Evolutionary conservation across 208 protist species (phyloP).

Genomic region (Trypanosoma conorhini): DNA sequence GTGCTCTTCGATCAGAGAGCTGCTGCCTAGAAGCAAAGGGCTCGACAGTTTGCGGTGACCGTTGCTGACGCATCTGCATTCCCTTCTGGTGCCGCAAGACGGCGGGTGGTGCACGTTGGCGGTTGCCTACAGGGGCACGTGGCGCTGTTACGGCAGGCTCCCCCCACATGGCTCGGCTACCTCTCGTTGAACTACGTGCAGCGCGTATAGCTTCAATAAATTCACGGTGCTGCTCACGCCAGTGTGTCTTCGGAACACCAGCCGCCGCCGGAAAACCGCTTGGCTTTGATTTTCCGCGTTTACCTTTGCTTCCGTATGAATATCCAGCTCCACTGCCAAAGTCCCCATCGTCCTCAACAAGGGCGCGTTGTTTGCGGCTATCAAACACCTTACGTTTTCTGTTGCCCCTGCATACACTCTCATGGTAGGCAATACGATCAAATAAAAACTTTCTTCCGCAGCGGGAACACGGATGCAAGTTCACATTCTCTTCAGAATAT

Average conservation of each 20-base stretch:
- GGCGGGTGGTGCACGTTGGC: constrained; percentile 44
- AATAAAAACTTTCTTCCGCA: constrained; percentile 88
- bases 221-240: constrained; percentile 89
- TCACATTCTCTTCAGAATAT: constrained; percentile 41
- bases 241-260: constrained; percentile 51
- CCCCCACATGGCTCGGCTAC: constrained; percentile 60
- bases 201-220: constrained; percentile 81
- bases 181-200: constrained; percentile 8
- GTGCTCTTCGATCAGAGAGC: not conserved
- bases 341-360: constrained; percentile 35
- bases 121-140: constrained; percentile 6
- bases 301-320: constrained; percentile 13
- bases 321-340: constrained; percentile 30
- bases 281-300: constrained; percentile 14
- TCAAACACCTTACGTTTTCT: constrained; percentile 78
- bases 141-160: constrained; percentile 8
- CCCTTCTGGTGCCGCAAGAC: constrained; percentile 68
- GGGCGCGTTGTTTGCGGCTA: constrained; percentile 69
- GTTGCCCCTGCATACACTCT: constrained; percentile 85
- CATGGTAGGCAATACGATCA: constrained; percentile 90
- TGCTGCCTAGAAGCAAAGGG: not conserved
- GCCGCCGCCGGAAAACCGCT: constrained; percentile 13
- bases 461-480: constrained; percentile 84
- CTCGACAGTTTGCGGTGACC: constrained; percentile 2
- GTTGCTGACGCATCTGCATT: constrained; percentile 29